These are phyloP conservation scores for Chaetomium globosum DNA, from an alignment of 2,329 filamentous ascomycete species.

Conservation along the genomic window DNA sequence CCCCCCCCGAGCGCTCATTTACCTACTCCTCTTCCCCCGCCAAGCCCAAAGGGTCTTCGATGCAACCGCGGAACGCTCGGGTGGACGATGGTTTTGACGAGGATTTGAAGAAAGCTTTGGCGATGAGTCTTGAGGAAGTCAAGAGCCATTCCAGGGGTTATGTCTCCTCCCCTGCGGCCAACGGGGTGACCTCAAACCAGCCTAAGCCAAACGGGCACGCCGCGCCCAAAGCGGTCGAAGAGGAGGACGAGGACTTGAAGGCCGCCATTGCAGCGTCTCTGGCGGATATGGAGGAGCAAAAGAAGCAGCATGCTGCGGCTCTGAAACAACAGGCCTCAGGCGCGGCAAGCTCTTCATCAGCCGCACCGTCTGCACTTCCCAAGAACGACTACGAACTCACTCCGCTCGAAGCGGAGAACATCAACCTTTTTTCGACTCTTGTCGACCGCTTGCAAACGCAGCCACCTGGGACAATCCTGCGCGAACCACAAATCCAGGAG, in stretches of 20 bases:
- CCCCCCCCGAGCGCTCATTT: constrained; percentile 49
- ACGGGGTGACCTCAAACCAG: constrained; percentile 39
- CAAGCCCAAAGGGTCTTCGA: constrained; percentile 68
- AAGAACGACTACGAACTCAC: constrained; percentile 96
- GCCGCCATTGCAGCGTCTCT: constrained; percentile 94
- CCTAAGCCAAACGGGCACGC: constrained; percentile 45
- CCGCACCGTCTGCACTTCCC: constrained; percentile 62
- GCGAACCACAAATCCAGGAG: constrained; percentile 97
- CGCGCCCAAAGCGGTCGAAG: constrained; percentile 61
- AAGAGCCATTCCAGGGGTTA: constrained; percentile 75
- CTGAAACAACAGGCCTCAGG: constrained; percentile 76
- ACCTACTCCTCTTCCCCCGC: constrained; percentile 50
- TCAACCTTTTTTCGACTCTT: constrained; percentile 90
- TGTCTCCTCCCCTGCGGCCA: constrained; percentile 61
- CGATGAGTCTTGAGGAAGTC: constrained; percentile 96
- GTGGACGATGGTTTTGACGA: constrained; percentile 93
- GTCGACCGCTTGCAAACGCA: constrained; percentile 95
- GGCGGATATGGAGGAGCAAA: constrained; percentile 97
- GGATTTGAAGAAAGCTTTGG: constrained; percentile 86
- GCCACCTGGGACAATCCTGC: constrained; percentile 90
- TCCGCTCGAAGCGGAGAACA: constrained; percentile 92
- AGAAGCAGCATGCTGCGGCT: constrained; percentile 81
- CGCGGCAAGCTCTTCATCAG: constrained; percentile 50
- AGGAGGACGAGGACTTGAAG: constrained; percentile 90
- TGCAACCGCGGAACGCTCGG: constrained; percentile 88